Base-by-base conservation (phyloP, 805 yeast genomes). In the Cyberlindnera maclurae region DNA sequence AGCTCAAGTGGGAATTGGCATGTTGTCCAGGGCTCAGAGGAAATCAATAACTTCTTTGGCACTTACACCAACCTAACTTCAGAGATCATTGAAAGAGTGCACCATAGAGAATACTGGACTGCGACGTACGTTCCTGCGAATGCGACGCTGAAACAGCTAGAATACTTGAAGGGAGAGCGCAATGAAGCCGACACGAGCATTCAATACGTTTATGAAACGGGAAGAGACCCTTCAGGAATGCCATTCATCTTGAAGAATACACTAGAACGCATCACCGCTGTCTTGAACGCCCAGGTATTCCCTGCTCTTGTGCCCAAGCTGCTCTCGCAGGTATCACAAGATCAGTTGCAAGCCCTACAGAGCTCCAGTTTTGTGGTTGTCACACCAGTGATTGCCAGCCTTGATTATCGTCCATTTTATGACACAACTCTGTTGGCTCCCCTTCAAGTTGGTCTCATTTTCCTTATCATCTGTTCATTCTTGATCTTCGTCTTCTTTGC, bases 381-480 rank as follows among this genome's bases (percentile, higher is more conserved):
- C 4, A 34, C 67, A n/a, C 59, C 71, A 12, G 44, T 41, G 1
- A 62, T 74, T 39, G 24, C 44, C 1, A 57, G 47, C 29, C 31
- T 51, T 3, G 87, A 82, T 51, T 57, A 65, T 36, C 62, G 66
- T n/a, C 83, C 84, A 2, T 65, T 62, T 37, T 57, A 58, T 1
- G 63, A 75, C 48, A 63, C 73, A 3, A 76, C 73, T 5, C 53
- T 78, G 12, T 48, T 70, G 32, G 88, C 88, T 1, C 87, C 89
- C 5, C 58, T 77, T 4, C 90, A 82, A 56, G 79, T 83, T 43
- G 93, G 93, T 37, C 67, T 82, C 46, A 79, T 84, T 56, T 83
- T 77, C 54, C 64, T 82, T 54, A 70, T 84, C 50, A 77, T 84
- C 54, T 57, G 82, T 40, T 76, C 90, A 3, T 82, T 85, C 55